These are phyloP conservation scores for Xylaria sp. DNA, from an alignment of 2,329 filamentous ascomycete species.

Conservation along the genomic window DNA sequence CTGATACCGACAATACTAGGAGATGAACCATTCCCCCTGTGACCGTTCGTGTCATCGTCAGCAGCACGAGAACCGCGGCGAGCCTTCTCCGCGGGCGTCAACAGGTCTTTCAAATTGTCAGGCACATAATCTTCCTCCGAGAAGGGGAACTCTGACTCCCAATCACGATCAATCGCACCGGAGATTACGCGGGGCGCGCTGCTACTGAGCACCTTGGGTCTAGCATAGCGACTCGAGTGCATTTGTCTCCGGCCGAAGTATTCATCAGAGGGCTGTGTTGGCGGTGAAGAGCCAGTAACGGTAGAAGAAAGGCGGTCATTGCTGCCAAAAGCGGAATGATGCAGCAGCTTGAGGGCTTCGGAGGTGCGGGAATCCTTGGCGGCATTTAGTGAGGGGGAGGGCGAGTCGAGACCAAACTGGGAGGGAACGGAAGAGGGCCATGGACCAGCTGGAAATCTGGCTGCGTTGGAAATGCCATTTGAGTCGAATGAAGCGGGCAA, in stretches of 20 bases:
- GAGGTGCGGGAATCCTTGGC: constrained; percentile 71
- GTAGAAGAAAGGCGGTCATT: constrained; percentile 70
- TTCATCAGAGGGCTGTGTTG: constrained; percentile 58
- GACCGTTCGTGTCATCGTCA: constrained; percentile 62
- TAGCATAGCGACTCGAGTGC: constrained; percentile 73
- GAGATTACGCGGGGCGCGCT: constrained; percentile 73
- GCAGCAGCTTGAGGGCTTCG: constrained; percentile 72
- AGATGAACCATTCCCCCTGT: constrained; percentile 51
- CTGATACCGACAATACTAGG: constrained; percentile 53
- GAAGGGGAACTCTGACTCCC: constrained; percentile 78
- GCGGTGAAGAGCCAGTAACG: constrained; percentile 53
- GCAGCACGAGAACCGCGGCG: constrained; percentile 68
- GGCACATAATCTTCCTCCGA: constrained; percentile 89
- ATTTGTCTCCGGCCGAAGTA: constrained; percentile 77
- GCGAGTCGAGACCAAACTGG: constrained; percentile 89
- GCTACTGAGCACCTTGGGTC: constrained; percentile 76
- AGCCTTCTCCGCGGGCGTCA: constrained; percentile 75
- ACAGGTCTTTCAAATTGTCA: constrained; percentile 72
- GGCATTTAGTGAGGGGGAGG: constrained; percentile 76
- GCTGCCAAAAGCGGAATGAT: constrained; percentile 75
- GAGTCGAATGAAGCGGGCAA: constrained; percentile 96
- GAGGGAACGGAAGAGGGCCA: constrained; percentile 93
- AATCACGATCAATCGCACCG: constrained; percentile 71
- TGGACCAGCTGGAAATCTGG: constrained; percentile 79
- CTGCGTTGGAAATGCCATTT: constrained; percentile 92